Base-by-base conservation (phyloP, 306 rosid genomes). In the Styphnolobium japonicum region DNA sequence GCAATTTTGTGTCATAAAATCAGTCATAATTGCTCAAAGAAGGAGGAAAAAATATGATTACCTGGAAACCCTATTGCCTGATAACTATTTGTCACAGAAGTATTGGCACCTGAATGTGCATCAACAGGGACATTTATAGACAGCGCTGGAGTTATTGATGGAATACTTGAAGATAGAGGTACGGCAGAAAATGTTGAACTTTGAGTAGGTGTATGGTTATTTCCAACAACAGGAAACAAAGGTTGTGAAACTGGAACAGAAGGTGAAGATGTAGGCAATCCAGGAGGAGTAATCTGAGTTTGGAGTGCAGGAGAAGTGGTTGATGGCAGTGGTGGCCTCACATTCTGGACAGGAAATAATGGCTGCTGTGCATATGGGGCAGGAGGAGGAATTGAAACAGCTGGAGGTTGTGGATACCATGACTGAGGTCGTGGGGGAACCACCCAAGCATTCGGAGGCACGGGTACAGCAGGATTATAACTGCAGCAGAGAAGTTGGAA, bases 321-420 rank as follows among this genome's bases (percentile, higher is more conserved):
- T 81, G 90, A 49, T 42, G 94, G 86, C 36, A 90, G 49, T 52
- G 97, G 93, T 45, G 94, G 93, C 79, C 93, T 85, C 73, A 78
- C 81, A 75, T 85, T 92, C 89, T 96, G 99, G 86, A 96, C 96
- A 36, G 99, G 99, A 88, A 96, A 96, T 82, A 96, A 86, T 65
- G 99, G 99, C 82, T 91, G 99, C 23, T 87, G 98, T 49, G 86
- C 70, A 81, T 93, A 77, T 80, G 89, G 86, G 43, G 83, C 88
- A 85, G 97, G 80, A 66, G 91, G 92, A 57, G 98, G 93, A 70
- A 90, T 67, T 63, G 99, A 90, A 80, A 79, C 92, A 33, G 87
- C 80, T 14, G 96, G 89, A 87, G 86, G 88, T 52, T 85, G 98
- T 3, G 96, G 89, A 80, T 79, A 92, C 98, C 98, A 96, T 27